These are phyloP conservation scores for Arthrobotrys pseudoclavata DNA, from an alignment of 2,329 filamentous ascomycete species.

Conservation along the genomic window DNA sequence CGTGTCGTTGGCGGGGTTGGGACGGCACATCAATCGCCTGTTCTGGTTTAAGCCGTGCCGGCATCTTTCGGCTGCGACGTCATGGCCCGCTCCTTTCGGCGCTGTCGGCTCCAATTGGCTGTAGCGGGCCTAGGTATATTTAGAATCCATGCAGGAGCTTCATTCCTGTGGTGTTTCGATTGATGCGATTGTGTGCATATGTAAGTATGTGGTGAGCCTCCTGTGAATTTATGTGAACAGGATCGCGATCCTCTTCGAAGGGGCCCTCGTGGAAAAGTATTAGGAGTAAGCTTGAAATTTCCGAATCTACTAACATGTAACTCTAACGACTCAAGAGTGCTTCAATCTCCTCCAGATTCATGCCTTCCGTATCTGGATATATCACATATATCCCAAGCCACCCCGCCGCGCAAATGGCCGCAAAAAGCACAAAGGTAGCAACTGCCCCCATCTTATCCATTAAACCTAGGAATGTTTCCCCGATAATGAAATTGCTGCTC, in stretches of 20 bases:
- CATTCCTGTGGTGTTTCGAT: background rate
- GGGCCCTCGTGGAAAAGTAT: no score
- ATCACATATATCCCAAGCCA: slow-evolving; percentile 69
- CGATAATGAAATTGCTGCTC: slow-evolving; percentile 87
- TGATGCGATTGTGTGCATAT: no score
- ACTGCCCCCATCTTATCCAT: slow-evolving; percentile 75
- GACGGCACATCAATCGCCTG: slow-evolving; percentile 24
- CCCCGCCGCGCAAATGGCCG: slow-evolving; percentile 67
- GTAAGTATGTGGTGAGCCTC: no score
- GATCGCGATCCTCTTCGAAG: no score
- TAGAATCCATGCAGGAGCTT: slow-evolving; percentile 5
- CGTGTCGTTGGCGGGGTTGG: slow-evolving; percentile 38
- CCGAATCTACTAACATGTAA: background rate
- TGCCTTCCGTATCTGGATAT: slow-evolving; percentile 72
- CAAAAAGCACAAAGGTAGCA: slow-evolving; percentile 57
- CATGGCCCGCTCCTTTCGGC: slow-evolving; percentile 21
- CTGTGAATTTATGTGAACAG: background rate
- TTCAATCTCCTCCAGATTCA: slow-evolving; percentile 71
- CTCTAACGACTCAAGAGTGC: slow-evolving; percentile 46
- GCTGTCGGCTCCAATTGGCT: slow-evolving; percentile 22
- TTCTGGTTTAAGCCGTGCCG: slow-evolving; percentile 26
- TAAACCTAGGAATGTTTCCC: slow-evolving; percentile 87
- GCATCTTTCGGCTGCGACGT: slow-evolving; percentile 40
- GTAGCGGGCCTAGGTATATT: background rate
- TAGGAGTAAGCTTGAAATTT: background rate